phyloP scores from a whole-genome alignment of 208 protist genomes.

The Eutreptiella sp. region DNA sequence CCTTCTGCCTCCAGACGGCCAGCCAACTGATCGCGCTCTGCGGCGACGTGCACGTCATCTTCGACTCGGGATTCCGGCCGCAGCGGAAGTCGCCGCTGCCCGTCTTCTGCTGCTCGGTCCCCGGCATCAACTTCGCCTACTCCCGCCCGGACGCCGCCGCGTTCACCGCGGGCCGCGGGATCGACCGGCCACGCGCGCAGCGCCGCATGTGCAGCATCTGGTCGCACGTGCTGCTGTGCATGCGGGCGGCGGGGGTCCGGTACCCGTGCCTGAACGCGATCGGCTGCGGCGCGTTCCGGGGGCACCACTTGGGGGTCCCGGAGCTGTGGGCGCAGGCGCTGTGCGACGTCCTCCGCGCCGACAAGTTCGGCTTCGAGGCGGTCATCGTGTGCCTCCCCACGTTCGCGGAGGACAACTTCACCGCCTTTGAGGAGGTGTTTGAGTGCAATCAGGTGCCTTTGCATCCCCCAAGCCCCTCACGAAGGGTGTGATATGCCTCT shows the following conservation, averaged over 20 bases:
- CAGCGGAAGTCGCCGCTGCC: background rate
- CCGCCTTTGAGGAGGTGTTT: background rate
- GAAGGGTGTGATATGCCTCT: no score
- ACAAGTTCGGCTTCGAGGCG: conserved; percentile 2
- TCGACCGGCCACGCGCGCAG: conserved; percentile 1
- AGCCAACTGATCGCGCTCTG: no score
- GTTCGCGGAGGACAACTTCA: conserved; percentile 34
- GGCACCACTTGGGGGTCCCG: conserved; percentile 25
- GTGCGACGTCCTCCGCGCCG: conserved; percentile 22
- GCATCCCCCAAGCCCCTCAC: no score
- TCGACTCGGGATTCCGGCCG: conserved; percentile 4
- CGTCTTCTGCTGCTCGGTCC: conserved; percentile 26
- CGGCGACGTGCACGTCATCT: conserved; percentile 18
- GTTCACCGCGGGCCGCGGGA: conserved; percentile 17
- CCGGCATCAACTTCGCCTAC: conserved; percentile 34
- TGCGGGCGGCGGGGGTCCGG: conserved; percentile 6
- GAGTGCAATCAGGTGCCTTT: no score
- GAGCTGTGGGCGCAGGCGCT: conserved; percentile 28
- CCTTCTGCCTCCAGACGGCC: no score
- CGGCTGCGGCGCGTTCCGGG: conserved; percentile 29
- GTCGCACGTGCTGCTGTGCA: conserved; percentile 17
- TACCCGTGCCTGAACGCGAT: conserved; percentile 32
- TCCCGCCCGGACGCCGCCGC: background rate
- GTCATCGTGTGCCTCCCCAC: conserved; percentile 29
- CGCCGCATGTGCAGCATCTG: conserved; percentile 24